Percentiles rank a stretch among this genome's conserved stretches.
Evolutionary conservation across 2,329 filamentous ascomycete species (phyloP).

Genomic region (Penicillium sp.): DNA sequence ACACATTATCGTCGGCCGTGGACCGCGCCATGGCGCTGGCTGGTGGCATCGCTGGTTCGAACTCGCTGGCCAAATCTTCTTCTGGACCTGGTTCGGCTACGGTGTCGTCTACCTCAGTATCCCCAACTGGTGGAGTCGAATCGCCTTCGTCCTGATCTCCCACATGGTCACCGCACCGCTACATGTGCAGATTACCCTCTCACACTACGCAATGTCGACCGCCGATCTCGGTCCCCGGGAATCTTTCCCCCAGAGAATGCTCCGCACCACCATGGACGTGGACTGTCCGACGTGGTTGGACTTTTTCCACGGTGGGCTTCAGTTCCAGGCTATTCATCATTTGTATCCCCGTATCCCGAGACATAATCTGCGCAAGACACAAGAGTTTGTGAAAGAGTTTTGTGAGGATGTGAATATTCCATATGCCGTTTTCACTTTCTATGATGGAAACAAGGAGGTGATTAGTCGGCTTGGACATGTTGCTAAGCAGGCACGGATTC

Average conservation of each 20-base stretch:
- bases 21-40: slow-evolving; percentile 70
- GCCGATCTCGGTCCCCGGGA: slow-evolving; percentile 78
- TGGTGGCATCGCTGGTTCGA: slow-evolving; percentile 86
- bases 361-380: slow-evolving; percentile 74
- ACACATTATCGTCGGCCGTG: slow-evolving; percentile 67
- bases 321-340: slow-evolving; percentile 88
- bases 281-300: slow-evolving; percentile 86
- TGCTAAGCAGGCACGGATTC: slow-evolving; percentile 72
- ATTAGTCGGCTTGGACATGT: slow-evolving; percentile 75
- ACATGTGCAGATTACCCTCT: slow-evolving; percentile 89
- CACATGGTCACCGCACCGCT: slow-evolving; percentile 78
- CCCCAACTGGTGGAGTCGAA: slow-evolving; percentile 65
- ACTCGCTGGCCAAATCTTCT: slow-evolving; percentile 70
- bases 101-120: slow-evolving; percentile 70
- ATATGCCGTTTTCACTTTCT: slow-evolving; percentile 82
- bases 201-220: slow-evolving; percentile 92
- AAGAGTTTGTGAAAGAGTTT: slow-evolving; percentile 75
- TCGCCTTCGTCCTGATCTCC: slow-evolving; percentile 74
- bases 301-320: slow-evolving; percentile 82
- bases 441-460: slow-evolving; percentile 80
- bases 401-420: slow-evolving; percentile 79
- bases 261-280: slow-evolving; percentile 91
- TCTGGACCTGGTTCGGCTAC: slow-evolving; percentile 87
- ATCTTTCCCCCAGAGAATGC: slow-evolving; percentile 85
- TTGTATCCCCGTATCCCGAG: slow-evolving; percentile 79